Conservation (phyloP, 192 early-diverging fungal species). For the Linderina pennispora region DNA sequence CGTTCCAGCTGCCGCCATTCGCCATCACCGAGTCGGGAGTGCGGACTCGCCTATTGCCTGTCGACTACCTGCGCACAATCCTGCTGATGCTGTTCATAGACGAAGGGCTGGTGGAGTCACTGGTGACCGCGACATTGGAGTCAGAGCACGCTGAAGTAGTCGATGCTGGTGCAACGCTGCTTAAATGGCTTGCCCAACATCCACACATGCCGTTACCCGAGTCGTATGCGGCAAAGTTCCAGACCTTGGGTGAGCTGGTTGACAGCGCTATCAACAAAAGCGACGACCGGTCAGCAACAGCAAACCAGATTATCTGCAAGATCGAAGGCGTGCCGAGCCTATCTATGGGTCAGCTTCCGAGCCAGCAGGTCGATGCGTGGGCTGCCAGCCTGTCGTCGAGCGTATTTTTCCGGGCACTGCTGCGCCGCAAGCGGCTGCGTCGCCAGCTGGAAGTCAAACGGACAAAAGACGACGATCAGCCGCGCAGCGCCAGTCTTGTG, state of each 20-base stretch:
- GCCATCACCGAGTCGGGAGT: constrained; percentile 29
- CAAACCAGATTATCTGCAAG: constrained; percentile 26
- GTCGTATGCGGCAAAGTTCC: constrained; percentile 25
- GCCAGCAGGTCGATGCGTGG: constrained; percentile 41
- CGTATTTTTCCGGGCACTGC: constrained; percentile 22
- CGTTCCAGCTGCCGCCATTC: constrained; percentile 26
- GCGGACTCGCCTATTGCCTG: constrained; percentile 28
- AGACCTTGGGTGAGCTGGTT: constrained; percentile 31
- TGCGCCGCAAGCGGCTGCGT: constrained; percentile 19
- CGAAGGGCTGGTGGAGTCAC: constrained; percentile 43
- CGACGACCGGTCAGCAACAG: constrained; percentile 5
- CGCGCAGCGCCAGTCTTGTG: no score
- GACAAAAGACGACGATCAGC: no score
- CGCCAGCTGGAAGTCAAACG: constrained; percentile 1
- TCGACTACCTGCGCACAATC: constrained; percentile 43
- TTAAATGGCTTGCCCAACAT: constrained; percentile 46
- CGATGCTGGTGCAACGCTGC: constrained; percentile 40
- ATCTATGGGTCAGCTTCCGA: constrained; percentile 42
- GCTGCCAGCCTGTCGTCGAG: constrained; percentile 36
- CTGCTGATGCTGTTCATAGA: constrained; percentile 46
- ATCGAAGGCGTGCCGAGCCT: constrained; percentile 43
- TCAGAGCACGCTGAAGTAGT: constrained; percentile 28
- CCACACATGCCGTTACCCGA: constrained; percentile 42
- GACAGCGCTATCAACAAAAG: constrained; percentile 15
- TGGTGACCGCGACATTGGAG: constrained; percentile 26